Percentiles rank a stretch among this genome's conserved stretches.
These are phyloP conservation scores for Brassica carinata DNA, from an alignment of 345 rosid genomes.

Conservation along the genomic window DNA sequence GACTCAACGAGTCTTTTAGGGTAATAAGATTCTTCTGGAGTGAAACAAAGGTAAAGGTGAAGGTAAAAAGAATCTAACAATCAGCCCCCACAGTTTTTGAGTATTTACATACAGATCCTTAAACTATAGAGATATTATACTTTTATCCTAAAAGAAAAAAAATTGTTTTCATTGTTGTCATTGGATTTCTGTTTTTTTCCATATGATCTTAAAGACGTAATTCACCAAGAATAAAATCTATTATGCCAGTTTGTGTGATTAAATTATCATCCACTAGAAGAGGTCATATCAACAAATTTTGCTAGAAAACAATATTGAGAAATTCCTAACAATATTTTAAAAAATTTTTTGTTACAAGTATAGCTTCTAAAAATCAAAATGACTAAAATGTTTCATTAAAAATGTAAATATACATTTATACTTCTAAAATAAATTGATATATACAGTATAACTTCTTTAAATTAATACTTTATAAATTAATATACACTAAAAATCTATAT, in stretches of 20 bases:
- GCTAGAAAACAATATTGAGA: background rate
- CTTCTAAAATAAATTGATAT: too few relatives aligned
- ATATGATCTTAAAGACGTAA: background rate
- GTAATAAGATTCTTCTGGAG: background rate
- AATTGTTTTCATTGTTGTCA: background rate
- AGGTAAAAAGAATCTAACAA: background rate
- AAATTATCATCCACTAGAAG: background rate
- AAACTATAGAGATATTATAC: background rate
- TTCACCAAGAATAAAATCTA: background rate
- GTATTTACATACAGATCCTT: background rate
- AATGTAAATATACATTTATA: too few relatives aligned
- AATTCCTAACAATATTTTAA: too few relatives aligned
- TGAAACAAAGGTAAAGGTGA: background rate
- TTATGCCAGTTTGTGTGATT: background rate
- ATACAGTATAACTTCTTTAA: too few relatives aligned
- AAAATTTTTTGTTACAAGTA: too few relatives aligned
- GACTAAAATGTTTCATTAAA: too few relatives aligned
- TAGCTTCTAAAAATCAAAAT: too few relatives aligned
- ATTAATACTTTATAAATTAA: too few relatives aligned
- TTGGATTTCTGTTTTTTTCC: background rate
- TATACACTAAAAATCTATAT: too few relatives aligned
- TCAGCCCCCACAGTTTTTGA: constrained; percentile 16
- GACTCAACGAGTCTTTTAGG: constrained; percentile 2
- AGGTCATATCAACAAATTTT: background rate
- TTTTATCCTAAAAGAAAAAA: background rate